A percentile compares a stretch with the other conserved stretches of the same genome.
phyloP scores from a whole-genome alignment of 2,329 filamentous ascomycete species.

The Pyrenophora graminea region DNA sequence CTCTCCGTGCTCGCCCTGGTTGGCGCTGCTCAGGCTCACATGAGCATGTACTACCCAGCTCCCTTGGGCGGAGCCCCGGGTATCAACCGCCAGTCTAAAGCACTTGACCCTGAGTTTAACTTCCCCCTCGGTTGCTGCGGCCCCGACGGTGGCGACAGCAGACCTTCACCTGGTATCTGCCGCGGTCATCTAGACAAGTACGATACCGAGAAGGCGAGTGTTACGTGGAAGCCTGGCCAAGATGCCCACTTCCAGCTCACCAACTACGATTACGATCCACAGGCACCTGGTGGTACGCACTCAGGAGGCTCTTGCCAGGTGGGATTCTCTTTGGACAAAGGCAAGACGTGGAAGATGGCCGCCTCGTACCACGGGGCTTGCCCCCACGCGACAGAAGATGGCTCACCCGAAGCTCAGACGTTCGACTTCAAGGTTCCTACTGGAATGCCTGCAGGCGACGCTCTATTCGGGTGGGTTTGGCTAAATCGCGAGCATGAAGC shows the following conservation, averaged over 20 bases:
- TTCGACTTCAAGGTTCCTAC: slow-evolving; percentile 53
- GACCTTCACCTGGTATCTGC: slow-evolving; percentile 45
- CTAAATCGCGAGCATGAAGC: slow-evolving; percentile 50
- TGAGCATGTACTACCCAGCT: slow-evolving; percentile 51
- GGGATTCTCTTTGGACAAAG: slow-evolving; percentile 51
- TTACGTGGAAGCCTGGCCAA: slow-evolving; percentile 50
- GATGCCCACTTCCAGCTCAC: slow-evolving; percentile 47
- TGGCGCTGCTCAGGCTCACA: slow-evolving; percentile 43
- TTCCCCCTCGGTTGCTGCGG: slow-evolving; percentile 55
- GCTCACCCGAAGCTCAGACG: slow-evolving; percentile 47
- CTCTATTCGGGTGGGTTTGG: slow-evolving; percentile 55
- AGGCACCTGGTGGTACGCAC: slow-evolving; percentile 47
- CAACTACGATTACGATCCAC: slow-evolving; percentile 41
- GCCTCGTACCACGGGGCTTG: slow-evolving; percentile 55
- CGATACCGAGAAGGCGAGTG: slow-evolving; percentile 49
- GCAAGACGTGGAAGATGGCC: slow-evolving; percentile 51
- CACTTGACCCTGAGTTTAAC: slow-evolving; percentile 40
- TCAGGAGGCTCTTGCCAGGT: slow-evolving; percentile 55
- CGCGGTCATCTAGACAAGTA: slow-evolving; percentile 52
- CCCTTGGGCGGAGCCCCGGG: slow-evolving; percentile 53
- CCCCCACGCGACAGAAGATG: slow-evolving; percentile 47
- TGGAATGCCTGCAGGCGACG: slow-evolving; percentile 49
- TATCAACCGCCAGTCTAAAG: slow-evolving; percentile 40
- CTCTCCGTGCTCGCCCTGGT: slow-evolving; percentile 35
- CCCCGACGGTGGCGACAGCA: slow-evolving; percentile 38